Percentiles rank a stretch among this genome's conserved stretches.
Conservation (phyloP, 2,329 filamentous ascomycete species). For the Colletotrichum lupini region DNA sequence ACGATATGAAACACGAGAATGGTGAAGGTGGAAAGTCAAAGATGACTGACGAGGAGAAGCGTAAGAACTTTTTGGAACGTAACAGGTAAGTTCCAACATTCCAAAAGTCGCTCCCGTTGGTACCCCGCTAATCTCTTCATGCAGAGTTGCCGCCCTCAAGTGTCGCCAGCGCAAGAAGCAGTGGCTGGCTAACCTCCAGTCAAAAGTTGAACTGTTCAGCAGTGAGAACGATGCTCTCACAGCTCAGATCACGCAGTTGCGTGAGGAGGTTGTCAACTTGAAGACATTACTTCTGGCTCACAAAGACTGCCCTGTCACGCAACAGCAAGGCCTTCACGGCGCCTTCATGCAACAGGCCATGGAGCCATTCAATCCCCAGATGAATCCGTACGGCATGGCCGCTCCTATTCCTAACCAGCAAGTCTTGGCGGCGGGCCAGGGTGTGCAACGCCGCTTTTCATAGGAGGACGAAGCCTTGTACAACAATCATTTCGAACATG, state of each 20-base stretch:
- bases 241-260: conserved; percentile 82
- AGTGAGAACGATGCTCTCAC: conserved; percentile 91
- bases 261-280: conserved; percentile 93
- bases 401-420: conserved; percentile 62
- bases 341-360: conserved; percentile 67
- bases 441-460: conserved; percentile 67
- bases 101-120: neutral
- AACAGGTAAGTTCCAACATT: conserved; percentile 77
- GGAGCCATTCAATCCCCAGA: conserved; percentile 65
- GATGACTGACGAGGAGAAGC: conserved; percentile 98
- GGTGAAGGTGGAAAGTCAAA: conserved; percentile 73
- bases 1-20: conserved; percentile 59
- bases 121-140: conserved; percentile 38
- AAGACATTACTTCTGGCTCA: conserved; percentile 94
- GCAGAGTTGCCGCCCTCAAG: conserved; percentile 92
- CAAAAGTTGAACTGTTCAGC: conserved; percentile 93
- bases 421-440: conserved; percentile 65
- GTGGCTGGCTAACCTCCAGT: conserved; percentile 94
- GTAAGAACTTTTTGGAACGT: conserved; percentile 96
- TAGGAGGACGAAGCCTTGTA: conserved; percentile 48
- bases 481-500: neutral
- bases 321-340: conserved; percentile 79
- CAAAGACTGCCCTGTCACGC: conserved; percentile 94
- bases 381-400: conserved; percentile 70
- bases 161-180: conserved; percentile 99